phyloP scores from a whole-genome alignment of 2,329 filamentous ascomycete genomes.

The Hypocreales sp. region DNA sequence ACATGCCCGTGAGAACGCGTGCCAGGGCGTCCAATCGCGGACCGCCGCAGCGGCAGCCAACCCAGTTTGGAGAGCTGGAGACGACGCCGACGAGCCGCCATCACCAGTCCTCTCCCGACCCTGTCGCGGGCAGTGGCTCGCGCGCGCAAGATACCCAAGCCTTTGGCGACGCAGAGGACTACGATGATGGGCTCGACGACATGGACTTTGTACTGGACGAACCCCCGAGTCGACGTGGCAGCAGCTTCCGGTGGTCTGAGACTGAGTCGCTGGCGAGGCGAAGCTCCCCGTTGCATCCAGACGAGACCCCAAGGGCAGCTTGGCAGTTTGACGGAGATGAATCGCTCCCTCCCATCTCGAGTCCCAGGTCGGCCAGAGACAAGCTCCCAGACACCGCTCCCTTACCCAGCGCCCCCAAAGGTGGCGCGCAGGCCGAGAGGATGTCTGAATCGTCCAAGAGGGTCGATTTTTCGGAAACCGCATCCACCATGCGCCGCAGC shows the following conservation, averaged over 20 bases:
- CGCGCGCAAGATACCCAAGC: neutral
- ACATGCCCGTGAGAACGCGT: slow-evolving; percentile 2
- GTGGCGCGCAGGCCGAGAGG: neutral
- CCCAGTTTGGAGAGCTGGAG: slow-evolving; percentile 15
- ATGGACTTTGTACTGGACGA: neutral
- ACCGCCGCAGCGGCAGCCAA: slow-evolving; percentile 5
- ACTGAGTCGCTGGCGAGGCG: slow-evolving; percentile 10
- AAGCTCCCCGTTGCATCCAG: slow-evolving; percentile 12
- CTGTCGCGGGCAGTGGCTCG: too few relatives aligned
- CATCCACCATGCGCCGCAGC: slow-evolving; percentile 15
- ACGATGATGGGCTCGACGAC: neutral
- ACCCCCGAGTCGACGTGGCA: neutral
- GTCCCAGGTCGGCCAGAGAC: slow-evolving; percentile 7
- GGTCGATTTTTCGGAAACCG: slow-evolving; percentile 20
- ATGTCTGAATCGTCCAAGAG: neutral
- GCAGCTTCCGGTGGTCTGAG: slow-evolving; percentile 2
- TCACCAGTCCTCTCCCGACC: slow-evolving; percentile 1
- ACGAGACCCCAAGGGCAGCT: slow-evolving; percentile 3
- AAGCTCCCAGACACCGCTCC: slow-evolving; percentile 16
- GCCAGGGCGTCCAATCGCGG: neutral
- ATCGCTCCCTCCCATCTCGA: slow-evolving; percentile 12
- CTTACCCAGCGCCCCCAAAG: slow-evolving; percentile 4
- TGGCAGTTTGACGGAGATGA: slow-evolving; percentile 11
- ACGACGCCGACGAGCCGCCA: slow-evolving; percentile 16
- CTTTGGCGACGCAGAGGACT: neutral